These are phyloP conservation scores for Penicillium corylophilum DNA, from an alignment of 2,329 filamentous ascomycete genomes.

Conservation along the genomic window DNA sequence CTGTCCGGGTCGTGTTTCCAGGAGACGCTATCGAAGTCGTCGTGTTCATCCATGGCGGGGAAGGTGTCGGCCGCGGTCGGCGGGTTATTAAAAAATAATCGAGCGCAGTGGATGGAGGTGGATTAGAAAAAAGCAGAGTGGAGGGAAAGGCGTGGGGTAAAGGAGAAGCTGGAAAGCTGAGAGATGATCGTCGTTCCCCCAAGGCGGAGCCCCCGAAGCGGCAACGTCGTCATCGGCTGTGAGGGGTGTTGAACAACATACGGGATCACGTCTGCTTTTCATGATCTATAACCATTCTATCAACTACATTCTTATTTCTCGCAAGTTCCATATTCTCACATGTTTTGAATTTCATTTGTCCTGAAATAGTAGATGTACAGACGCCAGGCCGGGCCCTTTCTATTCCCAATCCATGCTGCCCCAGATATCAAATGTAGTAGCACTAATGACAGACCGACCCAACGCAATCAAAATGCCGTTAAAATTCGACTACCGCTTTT, in stretches of 20 bases:
- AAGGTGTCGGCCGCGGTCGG: slow-evolving; percentile 14
- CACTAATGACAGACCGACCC: slow-evolving; percentile 10
- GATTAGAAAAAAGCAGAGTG: neutral
- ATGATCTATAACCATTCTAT: neutral
- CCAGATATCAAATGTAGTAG: slow-evolving; percentile 9
- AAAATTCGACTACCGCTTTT: slow-evolving; percentile 18
- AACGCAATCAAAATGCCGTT: slow-evolving; percentile 15
- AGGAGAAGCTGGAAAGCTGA: slow-evolving; percentile 18
- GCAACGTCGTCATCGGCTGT: slow-evolving; percentile 23
- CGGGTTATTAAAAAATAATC: neutral
- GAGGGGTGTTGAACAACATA: slow-evolving; percentile 1
- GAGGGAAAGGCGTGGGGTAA: slow-evolving; percentile 8
- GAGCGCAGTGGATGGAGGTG: neutral
- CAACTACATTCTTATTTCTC: no score
- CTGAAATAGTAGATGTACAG: slow-evolving; percentile 13
- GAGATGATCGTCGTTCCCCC: slow-evolving; percentile 23
- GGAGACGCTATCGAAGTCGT: slow-evolving; percentile 78
- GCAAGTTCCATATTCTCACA: neutral
- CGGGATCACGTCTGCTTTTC: neutral
- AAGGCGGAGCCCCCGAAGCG: slow-evolving; percentile 26
- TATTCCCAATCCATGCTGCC: slow-evolving; percentile 11
- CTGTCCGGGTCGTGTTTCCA: slow-evolving; percentile 67
- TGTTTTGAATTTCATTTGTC: neutral
- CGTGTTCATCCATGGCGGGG: slow-evolving; percentile 50
- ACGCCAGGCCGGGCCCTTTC: slow-evolving; percentile 9